Conservation (phyloP, 139 green algal species). For the Chlorella sp. region DNA sequence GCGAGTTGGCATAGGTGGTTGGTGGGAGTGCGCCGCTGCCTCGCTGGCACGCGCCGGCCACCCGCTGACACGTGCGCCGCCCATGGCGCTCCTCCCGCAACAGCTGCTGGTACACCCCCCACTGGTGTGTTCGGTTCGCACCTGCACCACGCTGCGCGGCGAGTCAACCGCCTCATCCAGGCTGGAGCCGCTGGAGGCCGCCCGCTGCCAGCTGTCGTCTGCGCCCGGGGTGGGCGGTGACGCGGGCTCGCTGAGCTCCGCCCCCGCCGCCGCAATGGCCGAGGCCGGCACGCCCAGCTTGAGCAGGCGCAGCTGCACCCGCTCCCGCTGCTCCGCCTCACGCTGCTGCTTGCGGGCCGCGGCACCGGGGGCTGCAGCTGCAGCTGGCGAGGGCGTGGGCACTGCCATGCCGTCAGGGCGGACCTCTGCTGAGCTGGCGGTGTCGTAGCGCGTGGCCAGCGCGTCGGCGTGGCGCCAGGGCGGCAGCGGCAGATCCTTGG, state of each 20-base stretch:
- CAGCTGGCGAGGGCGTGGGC: background rate
- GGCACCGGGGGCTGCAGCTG: background rate
- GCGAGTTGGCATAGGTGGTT: background rate
- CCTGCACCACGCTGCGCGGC: background rate
- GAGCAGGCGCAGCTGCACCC: slow-evolving; percentile 8
- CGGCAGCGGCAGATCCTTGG: slow-evolving; percentile 18
- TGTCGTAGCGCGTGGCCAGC: slow-evolving; percentile 12
- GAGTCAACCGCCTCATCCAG: background rate
- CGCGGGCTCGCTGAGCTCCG: background rate
- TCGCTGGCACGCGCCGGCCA: too few relatives aligned
- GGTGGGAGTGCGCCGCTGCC: too few relatives aligned
- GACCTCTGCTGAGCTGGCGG: background rate
- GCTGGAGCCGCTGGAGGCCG: background rate
- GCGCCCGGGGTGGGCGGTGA: background rate
- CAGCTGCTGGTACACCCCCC: too few relatives aligned
- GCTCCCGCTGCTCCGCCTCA: background rate
- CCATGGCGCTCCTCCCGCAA: too few relatives aligned
- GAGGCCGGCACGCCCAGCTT: background rate
- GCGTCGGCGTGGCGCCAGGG: slow-evolving; percentile 34
- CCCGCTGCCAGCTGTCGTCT: background rate
- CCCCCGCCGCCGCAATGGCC: background rate
- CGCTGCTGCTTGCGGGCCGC: slow-evolving; percentile 9
- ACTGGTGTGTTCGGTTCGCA: too few relatives aligned
- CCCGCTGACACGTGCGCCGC: too few relatives aligned
- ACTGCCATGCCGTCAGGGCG: background rate